A percentile compares a stretch with the other conserved stretches of the same genome.
phyloP scores from a whole-genome alignment of 108 stramenopile genomes.

The Nitzschia inconspicua region DNA sequence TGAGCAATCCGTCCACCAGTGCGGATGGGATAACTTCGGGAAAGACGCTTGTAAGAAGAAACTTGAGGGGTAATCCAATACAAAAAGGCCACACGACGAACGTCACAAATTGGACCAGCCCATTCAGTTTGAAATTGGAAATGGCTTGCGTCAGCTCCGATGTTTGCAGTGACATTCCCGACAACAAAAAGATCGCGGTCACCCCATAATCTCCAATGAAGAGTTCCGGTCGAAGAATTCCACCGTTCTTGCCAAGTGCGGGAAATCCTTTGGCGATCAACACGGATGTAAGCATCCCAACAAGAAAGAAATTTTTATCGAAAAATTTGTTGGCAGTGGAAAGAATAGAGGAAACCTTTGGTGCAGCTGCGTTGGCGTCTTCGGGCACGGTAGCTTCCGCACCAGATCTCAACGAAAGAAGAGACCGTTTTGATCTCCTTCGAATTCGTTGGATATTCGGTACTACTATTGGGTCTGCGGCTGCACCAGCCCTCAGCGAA shows the following conservation, averaged over 20 bases:
- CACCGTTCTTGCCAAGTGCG: constrained; percentile 65
- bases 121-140: constrained; percentile 75
- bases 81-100: constrained; percentile 80
- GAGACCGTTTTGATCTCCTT: too few relatives aligned
- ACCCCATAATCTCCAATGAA: constrained; percentile 86
- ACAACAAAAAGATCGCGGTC: constrained; percentile 79
- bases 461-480: too few relatives aligned
- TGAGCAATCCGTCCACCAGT: constrained; percentile 70
- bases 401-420: too few relatives aligned
- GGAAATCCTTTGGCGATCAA: constrained; percentile 59
- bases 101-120: constrained; percentile 54
- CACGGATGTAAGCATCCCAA: constrained; percentile 77
- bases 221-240: constrained; percentile 72
- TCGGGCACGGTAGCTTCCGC: too few relatives aligned
- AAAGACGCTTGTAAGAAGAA: constrained; percentile 20
- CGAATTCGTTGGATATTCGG: too few relatives aligned
- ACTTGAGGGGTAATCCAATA: constrained; percentile 68
- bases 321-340: too few relatives aligned
- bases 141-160: constrained; percentile 65
- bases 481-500: too few relatives aligned
- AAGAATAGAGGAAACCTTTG: too few relatives aligned
- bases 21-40: constrained; percentile 52
- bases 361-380: too few relatives aligned
- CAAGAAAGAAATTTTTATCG: constrained; percentile 74
- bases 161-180: constrained; percentile 72